Evolutionary conservation across 345 rosid genomes (phyloP).

Genomic region (Carallia brachiata): DNA sequence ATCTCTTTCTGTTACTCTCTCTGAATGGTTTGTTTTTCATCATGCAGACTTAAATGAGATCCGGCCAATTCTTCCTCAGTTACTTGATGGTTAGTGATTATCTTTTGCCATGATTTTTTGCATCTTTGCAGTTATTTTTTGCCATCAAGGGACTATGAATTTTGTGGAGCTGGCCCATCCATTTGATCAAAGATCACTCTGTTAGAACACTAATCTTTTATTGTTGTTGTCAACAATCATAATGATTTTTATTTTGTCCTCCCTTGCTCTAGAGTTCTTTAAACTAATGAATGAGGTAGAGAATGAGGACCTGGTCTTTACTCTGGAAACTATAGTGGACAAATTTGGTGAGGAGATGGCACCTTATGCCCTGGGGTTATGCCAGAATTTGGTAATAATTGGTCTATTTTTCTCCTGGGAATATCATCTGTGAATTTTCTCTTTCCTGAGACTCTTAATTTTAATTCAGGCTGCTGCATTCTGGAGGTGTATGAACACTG

Average conservation of each 20-base stretch:
- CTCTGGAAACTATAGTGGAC: conserved; percentile 89
- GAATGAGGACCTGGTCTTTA: conserved; percentile 92
- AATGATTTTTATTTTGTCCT: background rate
- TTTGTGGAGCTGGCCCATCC: background rate
- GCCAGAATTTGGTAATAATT: conserved; percentile 80
- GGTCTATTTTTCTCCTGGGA: background rate
- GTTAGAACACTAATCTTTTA: background rate
- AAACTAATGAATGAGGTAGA: conserved; percentile 98
- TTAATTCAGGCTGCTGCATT: conserved; percentile 79
- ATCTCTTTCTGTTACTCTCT: background rate
- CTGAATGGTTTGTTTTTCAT: conserved; percentile 4
- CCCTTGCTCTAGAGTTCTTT: conserved; percentile 67
- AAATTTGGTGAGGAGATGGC: conserved; percentile 99
- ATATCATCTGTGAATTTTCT: background rate
- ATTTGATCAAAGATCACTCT: background rate
- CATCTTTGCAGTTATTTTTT: background rate
- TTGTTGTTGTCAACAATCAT: background rate
- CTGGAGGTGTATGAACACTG: conserved; percentile 92
- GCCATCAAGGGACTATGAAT: background rate
- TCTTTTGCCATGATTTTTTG: background rate
- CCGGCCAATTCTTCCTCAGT: conserved; percentile 93
- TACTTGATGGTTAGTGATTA: conserved; percentile 76
- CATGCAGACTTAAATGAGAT: conserved; percentile 90
- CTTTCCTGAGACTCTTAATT: conserved; percentile 5
- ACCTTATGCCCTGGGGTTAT: conserved; percentile 87